Base-by-base conservation (phyloP, 2,329 filamentous ascomycete species). In the Aspergillus neoniger region DNA sequence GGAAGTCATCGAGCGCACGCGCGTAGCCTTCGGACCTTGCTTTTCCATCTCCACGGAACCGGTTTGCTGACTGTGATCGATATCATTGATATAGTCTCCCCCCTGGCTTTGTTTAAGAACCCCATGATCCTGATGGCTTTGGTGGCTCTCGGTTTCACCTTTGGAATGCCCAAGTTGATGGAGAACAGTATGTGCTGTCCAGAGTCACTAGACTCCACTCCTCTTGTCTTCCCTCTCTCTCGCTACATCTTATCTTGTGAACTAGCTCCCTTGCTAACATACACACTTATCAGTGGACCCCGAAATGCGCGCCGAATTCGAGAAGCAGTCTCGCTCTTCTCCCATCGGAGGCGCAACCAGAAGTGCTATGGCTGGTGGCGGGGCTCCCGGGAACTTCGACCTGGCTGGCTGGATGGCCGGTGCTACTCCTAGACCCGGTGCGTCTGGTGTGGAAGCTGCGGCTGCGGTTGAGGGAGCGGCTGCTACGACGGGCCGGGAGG, bases 101-200 rank as follows among this genome's bases (percentile, higher is more conserved):
- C 93, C n/a, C 72, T 97, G 59, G 86, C 85, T 60, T 88, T 97
- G 58, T 82, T 97, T 70, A 95, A 95, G 82, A 96, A 91, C 74
- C 95, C 95, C 3, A 98, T 98, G 92, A 97, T 98, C 65, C 84
- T 99, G 62, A 89, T 99, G 81, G 92, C 90, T 4, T 78, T 96
- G 36, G 87, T 95, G 41, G 92, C 89, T 63, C 86, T 97, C 81
- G 88, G 81, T 5, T 81, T 97, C 66, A 92, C 96, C 64, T 84
- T 98, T 70, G 93, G 93, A 67, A 91, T 98, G 90, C 95, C 95
- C 14, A 95, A 97, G 77, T 77, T 99, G 58, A 88, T 98, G 81
- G 93, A 98, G 55, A 97, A 95, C 74, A 96, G 93, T 97, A 86
- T 64, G 91, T 39, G 28, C 43, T 60, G 30, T 39, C 50, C 48